A percentile compares a stretch with the other conserved stretches of the same genome.
Evolutionary conservation across 257 asterid species (phyloP).

Genomic region (Nyctanthes arbortristis): DNA sequence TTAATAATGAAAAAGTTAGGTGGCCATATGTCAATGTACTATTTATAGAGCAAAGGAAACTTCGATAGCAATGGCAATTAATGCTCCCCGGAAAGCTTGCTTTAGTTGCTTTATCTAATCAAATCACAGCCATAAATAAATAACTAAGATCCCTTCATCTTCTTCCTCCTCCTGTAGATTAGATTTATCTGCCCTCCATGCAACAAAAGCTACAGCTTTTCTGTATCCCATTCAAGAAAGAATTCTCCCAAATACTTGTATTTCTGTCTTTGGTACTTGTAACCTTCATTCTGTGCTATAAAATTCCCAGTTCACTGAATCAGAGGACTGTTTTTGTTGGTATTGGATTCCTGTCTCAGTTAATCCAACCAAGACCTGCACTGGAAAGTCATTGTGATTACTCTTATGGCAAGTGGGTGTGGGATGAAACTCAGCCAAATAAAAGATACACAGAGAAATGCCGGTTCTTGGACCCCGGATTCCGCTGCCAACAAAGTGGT

Average conservation of each 20-base stretch:
- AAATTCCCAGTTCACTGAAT: slow-evolving; percentile 26
- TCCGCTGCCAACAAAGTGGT: slow-evolving; percentile 67
- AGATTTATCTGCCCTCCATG: slow-evolving; percentile 41
- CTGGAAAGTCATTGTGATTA: slow-evolving; percentile 43
- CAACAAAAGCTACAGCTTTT: slow-evolving; percentile 36
- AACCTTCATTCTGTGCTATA: slow-evolving; percentile 28
- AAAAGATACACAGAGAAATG: slow-evolving; percentile 60
- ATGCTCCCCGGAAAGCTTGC: not conserved
- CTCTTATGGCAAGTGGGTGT: slow-evolving; percentile 67
- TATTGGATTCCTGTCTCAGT: slow-evolving; percentile 37
- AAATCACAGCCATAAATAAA: not conserved
- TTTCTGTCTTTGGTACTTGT: slow-evolving; percentile 36
- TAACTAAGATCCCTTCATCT: not conserved
- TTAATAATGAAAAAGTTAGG: not conserved
- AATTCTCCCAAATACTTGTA: slow-evolving; percentile 28
- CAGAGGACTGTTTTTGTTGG: slow-evolving; percentile 38
- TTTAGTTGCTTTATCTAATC: not conserved
- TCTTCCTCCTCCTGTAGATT: not conserved
- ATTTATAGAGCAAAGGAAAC: no score
- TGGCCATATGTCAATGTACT: not conserved
- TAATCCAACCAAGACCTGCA: slow-evolving; percentile 15
- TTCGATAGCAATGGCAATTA: no score
- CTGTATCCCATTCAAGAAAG: slow-evolving; percentile 36
- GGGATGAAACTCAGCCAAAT: slow-evolving; percentile 49
- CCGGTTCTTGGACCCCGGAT: slow-evolving; percentile 86